phyloP scores from a whole-genome alignment of 805 yeast species.

The Candida awuae region DNA sequence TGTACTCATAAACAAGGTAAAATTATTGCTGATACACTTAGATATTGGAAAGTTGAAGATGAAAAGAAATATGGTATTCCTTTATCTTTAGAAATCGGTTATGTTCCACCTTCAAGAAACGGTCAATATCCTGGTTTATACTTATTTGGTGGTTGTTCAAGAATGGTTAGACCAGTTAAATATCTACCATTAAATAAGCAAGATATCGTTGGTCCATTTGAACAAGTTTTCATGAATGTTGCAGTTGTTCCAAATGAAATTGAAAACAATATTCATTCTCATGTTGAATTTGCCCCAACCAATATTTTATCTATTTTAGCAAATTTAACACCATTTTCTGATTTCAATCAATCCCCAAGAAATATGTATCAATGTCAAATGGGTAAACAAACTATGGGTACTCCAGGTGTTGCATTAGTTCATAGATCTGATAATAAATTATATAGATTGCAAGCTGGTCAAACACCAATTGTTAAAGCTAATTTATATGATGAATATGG shows the following conservation, averaged over 20 bases:
- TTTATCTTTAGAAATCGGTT: slow-evolving; percentile 81
- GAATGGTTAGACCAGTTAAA: slow-evolving; percentile 94
- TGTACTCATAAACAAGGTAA: slow-evolving; percentile 83
- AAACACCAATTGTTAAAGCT: slow-evolving; percentile 95
- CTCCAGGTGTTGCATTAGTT: slow-evolving; percentile 91
- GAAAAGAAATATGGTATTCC: slow-evolving; percentile 67
- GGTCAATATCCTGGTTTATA: slow-evolving; percentile 97
- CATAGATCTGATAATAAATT: slow-evolving; percentile 94
- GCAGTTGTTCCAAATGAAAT: slow-evolving; percentile 94
- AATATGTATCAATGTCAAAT: slow-evolving; percentile 99
- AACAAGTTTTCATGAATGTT: slow-evolving; percentile 93
- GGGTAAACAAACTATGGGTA: slow-evolving; percentile 99
- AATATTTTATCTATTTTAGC: slow-evolving; percentile 91
- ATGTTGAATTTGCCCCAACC: slow-evolving; percentile 93
- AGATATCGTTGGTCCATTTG: slow-evolving; percentile 94
- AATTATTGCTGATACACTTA: slow-evolving; percentile 78
- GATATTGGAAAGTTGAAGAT: slow-evolving; percentile 81
- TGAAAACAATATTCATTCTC: slow-evolving; percentile 70
- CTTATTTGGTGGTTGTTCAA: slow-evolving; percentile 82
- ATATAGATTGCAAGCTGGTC: slow-evolving; percentile 89
- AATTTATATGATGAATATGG: slow-evolving; percentile 91
- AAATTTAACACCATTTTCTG: slow-evolving; percentile 95
- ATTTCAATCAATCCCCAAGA: slow-evolving; percentile 98
- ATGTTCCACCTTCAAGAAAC: slow-evolving; percentile 89
- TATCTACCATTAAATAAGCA: slow-evolving; percentile 76